phyloP scores from a whole-genome alignment of 495 filamentous ascomycete genomes.

The Xylaria sp. region DNA sequence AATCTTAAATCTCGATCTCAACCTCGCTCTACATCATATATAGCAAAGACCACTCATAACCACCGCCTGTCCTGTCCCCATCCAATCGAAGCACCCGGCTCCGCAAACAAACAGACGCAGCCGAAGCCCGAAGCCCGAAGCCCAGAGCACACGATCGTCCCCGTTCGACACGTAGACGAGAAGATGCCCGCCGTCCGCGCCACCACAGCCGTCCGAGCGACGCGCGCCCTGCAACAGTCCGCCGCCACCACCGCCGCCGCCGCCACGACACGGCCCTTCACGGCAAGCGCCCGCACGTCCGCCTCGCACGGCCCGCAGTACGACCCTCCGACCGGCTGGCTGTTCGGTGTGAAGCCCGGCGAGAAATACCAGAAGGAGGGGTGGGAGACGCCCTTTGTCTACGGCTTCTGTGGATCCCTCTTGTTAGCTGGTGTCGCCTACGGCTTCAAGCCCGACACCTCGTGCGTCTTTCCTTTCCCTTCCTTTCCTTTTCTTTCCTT shows the following conservation, averaged over 20 bases:
- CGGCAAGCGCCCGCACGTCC: slow-evolving; percentile 43
- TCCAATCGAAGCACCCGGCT: background rate
- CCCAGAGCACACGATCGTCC: slow-evolving; percentile 18
- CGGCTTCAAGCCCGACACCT: slow-evolving; percentile 97
- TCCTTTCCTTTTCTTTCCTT: background rate
- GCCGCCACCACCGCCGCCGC: slow-evolving; percentile 27
- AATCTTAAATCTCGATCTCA: too few relatives aligned
- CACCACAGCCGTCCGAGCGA: slow-evolving; percentile 42
- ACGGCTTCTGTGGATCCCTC: slow-evolving; percentile 88
- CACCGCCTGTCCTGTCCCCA: background rate
- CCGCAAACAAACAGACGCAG: too few relatives aligned
- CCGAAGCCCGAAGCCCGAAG: background rate
- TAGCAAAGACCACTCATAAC: too few relatives aligned
- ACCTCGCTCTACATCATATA: background rate
- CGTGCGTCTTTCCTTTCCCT: slow-evolving; percentile 66
- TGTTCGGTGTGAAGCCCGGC: slow-evolving; percentile 88
- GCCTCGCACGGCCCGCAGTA: slow-evolving; percentile 76
- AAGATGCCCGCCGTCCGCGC: slow-evolving; percentile 46
- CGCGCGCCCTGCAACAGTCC: slow-evolving; percentile 34
- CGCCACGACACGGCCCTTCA: slow-evolving; percentile 39
- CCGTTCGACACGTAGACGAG: background rate
- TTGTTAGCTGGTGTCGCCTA: slow-evolving; percentile 78
- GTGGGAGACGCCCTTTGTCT: slow-evolving; percentile 90
- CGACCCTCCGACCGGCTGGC: slow-evolving; percentile 89
- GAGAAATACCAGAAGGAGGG: slow-evolving; percentile 96